phyloP scores from a whole-genome alignment of 768 basidiomycete genomes.

The Termitomyces sp. region DNA sequence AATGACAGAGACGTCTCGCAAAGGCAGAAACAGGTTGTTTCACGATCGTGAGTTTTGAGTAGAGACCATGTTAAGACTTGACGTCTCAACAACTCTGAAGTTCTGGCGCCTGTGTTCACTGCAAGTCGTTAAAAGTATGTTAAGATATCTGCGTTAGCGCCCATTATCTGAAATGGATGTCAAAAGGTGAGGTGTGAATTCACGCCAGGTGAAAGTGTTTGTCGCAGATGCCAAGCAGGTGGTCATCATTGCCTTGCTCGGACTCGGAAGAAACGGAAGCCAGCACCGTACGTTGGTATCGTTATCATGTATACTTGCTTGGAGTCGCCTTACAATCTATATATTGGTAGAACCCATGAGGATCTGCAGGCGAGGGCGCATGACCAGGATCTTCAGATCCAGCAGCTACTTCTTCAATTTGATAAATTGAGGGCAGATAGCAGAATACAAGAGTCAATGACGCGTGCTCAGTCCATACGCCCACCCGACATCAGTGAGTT shows the following conservation, averaged over 20 bases:
- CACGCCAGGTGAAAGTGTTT: constrained; percentile 38
- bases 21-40: constrained; percentile 5
- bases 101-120: constrained; percentile 52
- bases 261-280: constrained; percentile 52
- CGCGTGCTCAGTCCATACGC: constrained; percentile 21
- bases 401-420: constrained; percentile 38
- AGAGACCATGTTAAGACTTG: not conserved
- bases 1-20: constrained; percentile 9
- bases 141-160: not conserved
- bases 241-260: constrained; percentile 44
- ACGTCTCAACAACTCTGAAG: constrained; percentile 21
- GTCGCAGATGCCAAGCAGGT: constrained; percentile 45
- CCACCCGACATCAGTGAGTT: constrained; percentile 9
- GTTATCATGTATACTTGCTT: not conserved
- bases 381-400: constrained; percentile 43
- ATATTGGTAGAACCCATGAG: constrained; percentile 45
- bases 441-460: constrained; percentile 40
- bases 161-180: not conserved
- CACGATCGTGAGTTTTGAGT: constrained; percentile 18
- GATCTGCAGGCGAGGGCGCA: constrained; percentile 45
- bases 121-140: constrained; percentile 53
- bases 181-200: constrained; percentile 52
- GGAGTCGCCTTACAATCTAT: not conserved
- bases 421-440: constrained; percentile 36
- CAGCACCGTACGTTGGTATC: constrained; percentile 43